Conservation (phyloP, 2,329 filamentous ascomycete genomes). For the Gremmenia infestans region DNA sequence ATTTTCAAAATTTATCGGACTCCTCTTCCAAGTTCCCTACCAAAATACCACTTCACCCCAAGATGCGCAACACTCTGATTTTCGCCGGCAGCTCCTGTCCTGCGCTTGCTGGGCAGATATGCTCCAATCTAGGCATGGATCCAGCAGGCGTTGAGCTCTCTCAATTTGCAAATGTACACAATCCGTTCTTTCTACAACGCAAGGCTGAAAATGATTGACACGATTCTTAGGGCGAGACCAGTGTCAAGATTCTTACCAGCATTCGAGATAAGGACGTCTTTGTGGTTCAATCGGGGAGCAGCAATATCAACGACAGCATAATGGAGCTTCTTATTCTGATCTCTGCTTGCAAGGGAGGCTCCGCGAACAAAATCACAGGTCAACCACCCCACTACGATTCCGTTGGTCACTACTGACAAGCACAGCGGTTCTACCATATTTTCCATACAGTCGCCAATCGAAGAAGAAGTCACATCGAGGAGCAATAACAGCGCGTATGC, state of each 20-base stretch:
- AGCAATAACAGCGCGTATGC: conserved; percentile 93
- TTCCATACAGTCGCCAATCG: conserved; percentile 97
- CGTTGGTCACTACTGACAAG: conserved; percentile 14
- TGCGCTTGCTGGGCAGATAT: conserved; percentile 59
- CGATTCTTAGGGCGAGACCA: conserved; percentile 57
- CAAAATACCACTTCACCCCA: conserved; percentile 4
- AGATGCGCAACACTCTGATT: conserved; percentile 62
- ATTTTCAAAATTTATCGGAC: background rate
- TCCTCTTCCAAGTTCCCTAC: conserved; percentile 6
- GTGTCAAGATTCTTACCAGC: conserved; percentile 63
- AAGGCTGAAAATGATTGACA: conserved; percentile 26
- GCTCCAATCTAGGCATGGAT: conserved; percentile 61
- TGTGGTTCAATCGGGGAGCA: conserved; percentile 94
- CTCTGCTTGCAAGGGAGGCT: conserved; percentile 95
- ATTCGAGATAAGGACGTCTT: conserved; percentile 99
- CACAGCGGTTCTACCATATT: conserved; percentile 83
- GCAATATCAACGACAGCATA: conserved; percentile 95
- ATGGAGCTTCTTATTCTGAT: conserved; percentile 99
- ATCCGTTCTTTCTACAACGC: conserved; percentile 30
- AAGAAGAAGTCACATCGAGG: conserved; percentile 98
- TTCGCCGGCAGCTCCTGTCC: conserved; percentile 66
- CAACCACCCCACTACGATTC: conserved; percentile 30
- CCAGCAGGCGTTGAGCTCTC: conserved; percentile 61
- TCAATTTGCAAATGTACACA: conserved; percentile 62
- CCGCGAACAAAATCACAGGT: conserved; percentile 95